These are phyloP conservation scores for Sugiyamaella paludigena DNA, from an alignment of 1,139 yeast genomes.

Conservation along the genomic window DNA sequence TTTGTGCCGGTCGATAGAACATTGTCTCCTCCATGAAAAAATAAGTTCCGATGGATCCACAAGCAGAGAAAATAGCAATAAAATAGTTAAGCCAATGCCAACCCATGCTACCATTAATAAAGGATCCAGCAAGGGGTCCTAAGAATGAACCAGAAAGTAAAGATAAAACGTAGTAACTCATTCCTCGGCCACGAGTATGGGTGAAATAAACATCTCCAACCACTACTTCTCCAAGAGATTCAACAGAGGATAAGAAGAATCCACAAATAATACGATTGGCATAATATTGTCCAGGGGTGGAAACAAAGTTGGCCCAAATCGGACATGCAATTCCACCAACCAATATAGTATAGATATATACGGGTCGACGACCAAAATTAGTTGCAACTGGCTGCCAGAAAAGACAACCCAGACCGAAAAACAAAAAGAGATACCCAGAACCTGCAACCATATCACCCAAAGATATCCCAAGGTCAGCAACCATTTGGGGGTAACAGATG, in stretches of 20 bases:
- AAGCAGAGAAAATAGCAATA: conserved; percentile 67
- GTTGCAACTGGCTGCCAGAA: conserved; percentile 51
- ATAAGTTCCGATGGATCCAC: conserved; percentile 51
- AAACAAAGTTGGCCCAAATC: conserved; percentile 34
- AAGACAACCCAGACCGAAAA: conserved; percentile 51
- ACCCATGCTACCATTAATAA: conserved; percentile 54
- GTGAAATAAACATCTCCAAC: conserved; percentile 51
- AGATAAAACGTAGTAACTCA: conserved; percentile 72
- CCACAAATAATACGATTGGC: conserved; percentile 47
- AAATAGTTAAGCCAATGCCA: conserved; percentile 83
- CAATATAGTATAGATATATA: conserved; percentile 39
- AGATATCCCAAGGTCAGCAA: conserved; percentile 42
- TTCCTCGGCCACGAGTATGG: conserved; percentile 73
- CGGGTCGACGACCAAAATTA: conserved; percentile 54
- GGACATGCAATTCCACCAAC: conserved; percentile 29
- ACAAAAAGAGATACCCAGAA: conserved; percentile 49
- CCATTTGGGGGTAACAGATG: conserved; percentile 15
- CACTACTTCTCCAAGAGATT: conserved; percentile 51
- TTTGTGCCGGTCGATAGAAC: conserved; percentile 49
- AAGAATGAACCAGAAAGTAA: conserved; percentile 73
- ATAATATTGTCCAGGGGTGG: conserved; percentile 36
- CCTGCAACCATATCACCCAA: conserved; percentile 47
- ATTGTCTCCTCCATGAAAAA: conserved; percentile 70
- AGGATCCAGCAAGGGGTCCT: conserved; percentile 76
- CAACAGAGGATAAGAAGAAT: conserved; percentile 53